Conservation (phyloP, 1,284 basidiomycete genomes). For the Ceratobasidium sp. region DNA sequence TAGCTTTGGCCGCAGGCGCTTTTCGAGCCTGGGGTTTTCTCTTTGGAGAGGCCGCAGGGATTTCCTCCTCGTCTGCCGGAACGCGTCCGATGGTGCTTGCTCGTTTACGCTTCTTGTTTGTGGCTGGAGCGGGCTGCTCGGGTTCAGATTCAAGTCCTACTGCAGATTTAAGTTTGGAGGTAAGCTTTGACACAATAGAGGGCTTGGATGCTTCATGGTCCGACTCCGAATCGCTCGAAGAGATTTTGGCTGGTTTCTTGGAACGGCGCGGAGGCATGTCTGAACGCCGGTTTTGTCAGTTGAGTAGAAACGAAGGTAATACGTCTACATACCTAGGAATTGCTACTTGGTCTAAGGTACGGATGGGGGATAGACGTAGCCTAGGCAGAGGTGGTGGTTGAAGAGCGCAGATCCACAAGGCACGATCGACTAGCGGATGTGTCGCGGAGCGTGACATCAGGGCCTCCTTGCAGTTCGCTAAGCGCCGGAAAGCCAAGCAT, state of each 20-base stretch:
- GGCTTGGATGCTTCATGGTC: conserved; percentile 5
- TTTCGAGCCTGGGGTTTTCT: conserved; percentile 46
- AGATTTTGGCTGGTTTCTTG: background rate
- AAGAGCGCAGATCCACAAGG: background rate
- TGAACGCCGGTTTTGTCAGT: background rate
- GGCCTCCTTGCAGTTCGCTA: conserved; percentile 5
- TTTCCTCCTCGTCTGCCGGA: background rate
- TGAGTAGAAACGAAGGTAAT: too few species aligned
- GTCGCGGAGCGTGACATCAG: conserved; percentile 3
- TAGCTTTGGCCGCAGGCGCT: conserved; percentile 39
- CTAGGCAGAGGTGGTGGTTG: background rate
- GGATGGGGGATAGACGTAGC: too few species aligned
- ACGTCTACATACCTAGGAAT: too few species aligned
- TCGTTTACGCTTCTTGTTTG: conserved; percentile 16
- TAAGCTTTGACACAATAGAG: conserved; percentile 10
- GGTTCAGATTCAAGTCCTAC: conserved; percentile 64
- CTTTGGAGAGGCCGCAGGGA: conserved; percentile 42
- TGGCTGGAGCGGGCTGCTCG: conserved; percentile 63
- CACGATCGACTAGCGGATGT: background rate
- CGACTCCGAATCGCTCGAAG: conserved; percentile 18
- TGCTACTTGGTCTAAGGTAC: too few species aligned
- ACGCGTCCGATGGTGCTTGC: background rate
- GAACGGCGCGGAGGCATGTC: conserved; percentile 16
- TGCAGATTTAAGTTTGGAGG: conserved; percentile 39
- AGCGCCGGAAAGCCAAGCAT: too few species aligned